phyloP scores from a whole-genome alignment of 768 basidiomycete species.

The Agrocybe pediades region DNA sequence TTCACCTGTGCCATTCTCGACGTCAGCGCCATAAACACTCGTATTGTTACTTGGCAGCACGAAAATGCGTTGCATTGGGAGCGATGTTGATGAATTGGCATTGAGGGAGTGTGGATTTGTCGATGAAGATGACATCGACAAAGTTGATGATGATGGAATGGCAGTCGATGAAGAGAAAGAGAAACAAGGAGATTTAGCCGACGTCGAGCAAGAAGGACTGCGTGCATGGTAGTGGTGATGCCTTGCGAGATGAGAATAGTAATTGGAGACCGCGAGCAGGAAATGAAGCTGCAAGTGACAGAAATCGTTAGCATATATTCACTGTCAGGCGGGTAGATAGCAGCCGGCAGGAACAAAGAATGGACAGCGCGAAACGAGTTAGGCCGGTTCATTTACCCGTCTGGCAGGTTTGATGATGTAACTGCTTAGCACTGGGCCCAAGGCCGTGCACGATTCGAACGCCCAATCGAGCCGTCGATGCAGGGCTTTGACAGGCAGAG shows the following conservation, averaged over 20 bases:
- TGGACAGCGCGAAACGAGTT: not conserved
- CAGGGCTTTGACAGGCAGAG: not conserved
- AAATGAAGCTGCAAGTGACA: slow-evolving; percentile 61
- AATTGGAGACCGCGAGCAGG: slow-evolving; percentile 69
- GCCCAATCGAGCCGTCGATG: slow-evolving; percentile 2
- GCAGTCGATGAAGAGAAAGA: slow-evolving; percentile 7
- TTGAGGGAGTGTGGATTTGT: slow-evolving; percentile 13
- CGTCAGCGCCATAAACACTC: slow-evolving; percentile 12
- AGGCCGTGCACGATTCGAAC: not conserved
- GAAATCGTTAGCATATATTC: slow-evolving; percentile 2
- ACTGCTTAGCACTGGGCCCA: not conserved
- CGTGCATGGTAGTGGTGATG: slow-evolving; percentile 25
- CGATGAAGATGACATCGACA: slow-evolving; percentile 10
- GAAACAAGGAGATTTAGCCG: slow-evolving; percentile 15
- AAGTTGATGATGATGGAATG: slow-evolving; percentile 13
- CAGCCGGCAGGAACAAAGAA: too few species aligned
- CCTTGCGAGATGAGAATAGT: slow-evolving; percentile 59
- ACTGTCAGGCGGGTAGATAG: not conserved
- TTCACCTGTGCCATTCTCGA: slow-evolving; percentile 20
- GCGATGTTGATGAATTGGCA: slow-evolving; percentile 21
- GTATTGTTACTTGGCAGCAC: slow-evolving; percentile 47
- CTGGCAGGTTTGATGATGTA: not conserved
- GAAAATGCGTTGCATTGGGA: slow-evolving; percentile 59
- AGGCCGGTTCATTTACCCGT: not conserved
- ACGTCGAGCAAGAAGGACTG: slow-evolving; percentile 16